These are phyloP conservation scores for Tylopilus plumbeoviolaceoides DNA, from an alignment of 768 basidiomycete genomes.

Conservation along the genomic window DNA sequence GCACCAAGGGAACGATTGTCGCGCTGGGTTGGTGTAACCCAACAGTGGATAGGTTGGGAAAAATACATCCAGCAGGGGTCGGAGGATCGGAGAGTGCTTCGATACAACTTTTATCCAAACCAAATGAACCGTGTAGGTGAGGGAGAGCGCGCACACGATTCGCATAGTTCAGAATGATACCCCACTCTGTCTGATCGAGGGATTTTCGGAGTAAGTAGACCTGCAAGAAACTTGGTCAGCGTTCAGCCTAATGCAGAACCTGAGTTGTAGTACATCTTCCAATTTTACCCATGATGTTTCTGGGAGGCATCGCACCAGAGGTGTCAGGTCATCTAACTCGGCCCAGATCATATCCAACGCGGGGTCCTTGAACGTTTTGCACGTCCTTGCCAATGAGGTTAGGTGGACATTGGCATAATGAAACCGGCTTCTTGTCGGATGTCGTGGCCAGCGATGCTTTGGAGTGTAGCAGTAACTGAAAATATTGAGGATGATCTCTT, in stretches of 20 bases:
- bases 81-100: too few relatives aligned
- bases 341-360: not conserved
- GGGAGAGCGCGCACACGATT: slow-evolving; percentile 1
- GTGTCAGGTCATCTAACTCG: too few relatives aligned
- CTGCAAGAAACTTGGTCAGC: not conserved
- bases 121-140: not conserved
- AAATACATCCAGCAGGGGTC: not conserved
- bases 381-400: not conserved
- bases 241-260: too few relatives aligned
- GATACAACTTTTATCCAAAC: too few relatives aligned
- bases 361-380: not conserved
- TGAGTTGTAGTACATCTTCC: too few relatives aligned
- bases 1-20: slow-evolving; percentile 4
- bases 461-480: too few relatives aligned
- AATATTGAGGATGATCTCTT: too few relatives aligned
- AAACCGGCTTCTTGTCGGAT: too few relatives aligned
- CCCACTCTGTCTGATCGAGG: slow-evolving; percentile 5
- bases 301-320: too few relatives aligned
- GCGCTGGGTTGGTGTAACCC: not conserved
- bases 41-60: slow-evolving; percentile 9
- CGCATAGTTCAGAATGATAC: not conserved
- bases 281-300: too few relatives aligned
- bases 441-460: too few relatives aligned
- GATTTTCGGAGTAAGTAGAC: not conserved
- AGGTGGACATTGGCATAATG: not conserved